Base-by-base conservation (phyloP, 257 asterid species). In the Penstemon davidsonii region DNA sequence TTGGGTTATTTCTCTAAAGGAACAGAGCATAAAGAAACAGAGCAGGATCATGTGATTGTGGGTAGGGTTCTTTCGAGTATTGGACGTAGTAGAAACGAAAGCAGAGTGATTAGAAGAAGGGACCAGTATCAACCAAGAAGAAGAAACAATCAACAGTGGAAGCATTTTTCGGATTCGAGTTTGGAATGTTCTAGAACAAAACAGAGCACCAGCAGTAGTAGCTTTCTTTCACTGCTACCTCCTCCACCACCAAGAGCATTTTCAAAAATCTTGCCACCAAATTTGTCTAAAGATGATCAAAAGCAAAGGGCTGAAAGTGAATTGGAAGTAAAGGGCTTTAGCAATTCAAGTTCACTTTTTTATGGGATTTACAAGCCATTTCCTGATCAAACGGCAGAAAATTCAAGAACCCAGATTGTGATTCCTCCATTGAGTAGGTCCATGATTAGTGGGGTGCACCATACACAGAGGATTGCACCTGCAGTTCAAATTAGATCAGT, bases 401-500 rank as follows among this genome's bases (percentile, higher is more conserved):
- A 44, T 61, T 9, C 55, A 47, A 39, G 39, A 39, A 47, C 8
- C 50, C 52, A 51, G 45, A 64, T 33, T 25, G 45, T 54, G 46
- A 50, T 36, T 15, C 8, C 69, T 5, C 38, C 66, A 10, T 37
- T 67, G 44, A 71, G 76, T 15, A 33, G 62, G 71, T n/a, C 79
- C 57, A 25, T 42, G 18, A 38, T 63, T 33, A 10, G 4, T 9
- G 70, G 70, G 7, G 59, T 64, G 40, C 55, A 69, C 66, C 76
- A 73, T n/a, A 66, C 60, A 0, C 80, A 49, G 46, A 78, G 75
- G 58, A 54, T 76, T 5, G 89, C 89, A 33, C 89, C 89, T 1
- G 89, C 86, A 19, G 85, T 84, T 64, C 89, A 81, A 55, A 70
- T 84, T 3, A 81, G 89, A 74, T 84, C 89, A 51, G 85, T 84